Conservation (phyloP, 495 filamentous ascomycete genomes). For the Bacidia gigantensis region DNA sequence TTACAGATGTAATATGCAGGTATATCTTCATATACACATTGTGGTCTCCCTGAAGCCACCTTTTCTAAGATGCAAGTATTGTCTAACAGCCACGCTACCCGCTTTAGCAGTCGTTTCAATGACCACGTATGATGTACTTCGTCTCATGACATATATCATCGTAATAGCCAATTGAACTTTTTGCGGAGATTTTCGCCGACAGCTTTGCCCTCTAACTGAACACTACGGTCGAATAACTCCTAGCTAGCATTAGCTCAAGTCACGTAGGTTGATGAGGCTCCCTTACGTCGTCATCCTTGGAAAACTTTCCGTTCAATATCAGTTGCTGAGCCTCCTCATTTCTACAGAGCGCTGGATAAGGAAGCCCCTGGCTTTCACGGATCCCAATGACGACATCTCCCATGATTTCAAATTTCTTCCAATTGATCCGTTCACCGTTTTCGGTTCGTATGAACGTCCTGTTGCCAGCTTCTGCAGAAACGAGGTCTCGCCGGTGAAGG, state of each 20-base stretch:
- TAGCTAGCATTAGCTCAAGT: not conserved
- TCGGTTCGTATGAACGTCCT: conserved; percentile 65
- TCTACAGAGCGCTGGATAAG: conserved; percentile 56
- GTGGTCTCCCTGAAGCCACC: no score
- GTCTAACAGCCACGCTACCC: no score
- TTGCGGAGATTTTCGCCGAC: conserved; percentile 11
- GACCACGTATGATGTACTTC: no score
- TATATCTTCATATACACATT: no score
- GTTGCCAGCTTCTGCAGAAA: conserved; percentile 85
- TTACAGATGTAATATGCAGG: no score
- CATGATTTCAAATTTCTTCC: conserved; percentile 96
- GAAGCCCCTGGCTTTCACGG: conserved; percentile 74
- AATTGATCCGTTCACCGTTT: conserved; percentile 70
- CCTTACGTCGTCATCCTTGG: conserved; percentile 38
- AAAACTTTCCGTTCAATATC: conserved; percentile 52
- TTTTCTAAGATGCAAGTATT: no score
- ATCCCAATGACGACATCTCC: conserved; percentile 82
- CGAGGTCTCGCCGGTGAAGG: conserved; percentile 77
- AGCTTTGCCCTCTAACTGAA: conserved; percentile 14
- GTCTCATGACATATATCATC: conserved; percentile 9
- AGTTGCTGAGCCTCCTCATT: conserved; percentile 55
- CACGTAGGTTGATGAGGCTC: not conserved
- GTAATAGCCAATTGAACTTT: conserved; percentile 18
- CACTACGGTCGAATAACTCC: conserved; percentile 20
- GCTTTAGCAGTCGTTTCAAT: no score